Evolutionary conservation across 2,329 filamentous ascomycete genomes (phyloP), one percentile per base, ranked within the genome.

Genomic region (Aspergillus luchuensis): DNA sequence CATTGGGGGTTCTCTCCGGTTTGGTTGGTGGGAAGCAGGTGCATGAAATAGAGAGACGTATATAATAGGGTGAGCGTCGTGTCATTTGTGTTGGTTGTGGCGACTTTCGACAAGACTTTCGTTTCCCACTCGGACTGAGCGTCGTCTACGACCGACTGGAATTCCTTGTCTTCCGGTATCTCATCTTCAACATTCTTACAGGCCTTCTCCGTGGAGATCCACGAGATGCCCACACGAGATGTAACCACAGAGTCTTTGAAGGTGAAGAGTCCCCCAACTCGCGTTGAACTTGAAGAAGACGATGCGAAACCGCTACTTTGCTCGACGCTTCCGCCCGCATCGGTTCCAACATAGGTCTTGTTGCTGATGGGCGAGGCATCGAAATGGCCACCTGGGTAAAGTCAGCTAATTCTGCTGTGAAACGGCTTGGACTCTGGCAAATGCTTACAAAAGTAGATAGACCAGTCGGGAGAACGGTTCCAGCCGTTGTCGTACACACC

Each of bases 1-100:
- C 89, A 91, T 0, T 81, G 73, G 0, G 88, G 88, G 61, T 91
- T 91, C 70, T 91, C 89, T 0, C 87, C 88, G 0, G 88, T 90
- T 63, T 87, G 85, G 69, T 91, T 89, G 0, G 87, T 88, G 0
- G 89, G 88, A 38, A 90, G 83, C 10, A 91, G 73, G 60, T 87
- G 84, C 84, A 89, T 89, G 66, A 89, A 88, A 68, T 91, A 91
- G 36, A 91, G 71, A 0, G 86, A 87, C 0, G 85, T 85, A 74
- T 91, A 91, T 2, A 91, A 78, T 28, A 90, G 77, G 53, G 82
- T 77, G 7, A 89, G 76, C 50, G 85, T 87, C 0, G 80, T 82
- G 13, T 73, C 69, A 67, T 89, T 81, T 6, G 80, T 83, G 52
- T 85, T 84, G 0, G 82, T 83, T 0, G 87, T 87, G 0, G 84